Evolutionary conservation across 2,329 filamentous ascomycete genomes (phyloP).

Genomic region (Alternaria arbusti): DNA sequence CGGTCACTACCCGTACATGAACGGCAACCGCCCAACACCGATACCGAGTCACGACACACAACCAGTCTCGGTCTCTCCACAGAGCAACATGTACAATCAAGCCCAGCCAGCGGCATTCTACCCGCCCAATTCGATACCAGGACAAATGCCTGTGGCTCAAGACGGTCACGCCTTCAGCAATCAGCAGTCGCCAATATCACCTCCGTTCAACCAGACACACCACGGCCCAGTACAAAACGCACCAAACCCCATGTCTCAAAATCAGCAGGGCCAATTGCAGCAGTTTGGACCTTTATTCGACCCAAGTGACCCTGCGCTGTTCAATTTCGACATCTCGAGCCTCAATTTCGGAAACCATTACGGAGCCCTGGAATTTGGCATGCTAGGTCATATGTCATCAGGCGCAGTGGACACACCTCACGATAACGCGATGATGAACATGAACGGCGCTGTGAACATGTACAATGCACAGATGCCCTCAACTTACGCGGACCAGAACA

Average conservation of each 20-base stretch:
- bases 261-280: slow-evolving; percentile 47
- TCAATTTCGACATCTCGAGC: slow-evolving; percentile 94
- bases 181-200: slow-evolving; percentile 76
- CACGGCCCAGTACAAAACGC: slow-evolving; percentile 55
- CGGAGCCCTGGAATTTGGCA: slow-evolving; percentile 92
- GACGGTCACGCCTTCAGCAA: slow-evolving; percentile 64
- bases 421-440: slow-evolving; percentile 56
- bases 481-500: slow-evolving; percentile 31
- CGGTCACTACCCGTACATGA: slow-evolving; percentile 67
- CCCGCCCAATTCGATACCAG: slow-evolving; percentile 46
- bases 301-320: slow-evolving; percentile 87
- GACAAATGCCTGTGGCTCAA: slow-evolving; percentile 50
- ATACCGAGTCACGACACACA: slow-evolving; percentile 35
- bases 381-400: slow-evolving; percentile 96
- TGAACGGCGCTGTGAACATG: slow-evolving; percentile 42
- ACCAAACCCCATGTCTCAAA: slow-evolving; percentile 53
- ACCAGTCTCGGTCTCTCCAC: slow-evolving; percentile 35
- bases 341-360: slow-evolving; percentile 97
- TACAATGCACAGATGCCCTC: slow-evolving; percentile 51
- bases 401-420: slow-evolving; percentile 80
- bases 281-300: slow-evolving; percentile 75
- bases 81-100: slow-evolving; percentile 54
- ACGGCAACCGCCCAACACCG: slow-evolving; percentile 54
- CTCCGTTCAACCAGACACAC: slow-evolving; percentile 69
- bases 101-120: slow-evolving; percentile 49